These are phyloP conservation scores for Termitomyces heimii DNA, from an alignment of 768 basidiomycete genomes.

Conservation along the genomic window DNA sequence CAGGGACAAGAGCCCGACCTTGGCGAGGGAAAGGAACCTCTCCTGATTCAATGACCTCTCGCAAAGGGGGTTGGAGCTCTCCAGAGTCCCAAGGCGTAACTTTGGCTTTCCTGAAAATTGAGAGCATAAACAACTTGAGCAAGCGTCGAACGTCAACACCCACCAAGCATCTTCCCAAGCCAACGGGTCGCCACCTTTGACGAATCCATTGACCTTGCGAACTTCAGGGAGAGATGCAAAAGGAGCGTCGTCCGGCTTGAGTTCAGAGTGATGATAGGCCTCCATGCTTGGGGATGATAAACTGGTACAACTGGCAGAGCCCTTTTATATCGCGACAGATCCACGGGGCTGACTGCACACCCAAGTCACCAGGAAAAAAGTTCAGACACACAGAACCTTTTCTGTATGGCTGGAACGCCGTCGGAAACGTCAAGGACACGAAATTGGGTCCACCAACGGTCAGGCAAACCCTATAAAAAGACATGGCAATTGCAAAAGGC, in stretches of 20 bases:
- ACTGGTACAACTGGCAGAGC: background rate
- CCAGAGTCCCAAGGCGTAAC: slow-evolving; percentile 26
- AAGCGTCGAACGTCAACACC: background rate
- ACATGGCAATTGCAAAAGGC: background rate
- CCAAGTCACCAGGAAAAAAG: background rate
- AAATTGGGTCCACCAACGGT: background rate
- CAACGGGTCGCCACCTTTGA: slow-evolving; percentile 18
- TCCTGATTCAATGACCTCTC: slow-evolving; percentile 41
- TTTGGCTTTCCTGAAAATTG: slow-evolving; percentile 32
- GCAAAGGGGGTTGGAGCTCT: slow-evolving; percentile 47
- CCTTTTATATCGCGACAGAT: background rate
- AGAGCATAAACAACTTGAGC: background rate
- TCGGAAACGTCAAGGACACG: background rate
- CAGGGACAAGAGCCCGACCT: slow-evolving; percentile 31
- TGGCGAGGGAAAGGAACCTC: slow-evolving; percentile 34
- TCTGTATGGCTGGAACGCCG: background rate
- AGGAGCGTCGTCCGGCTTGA: background rate
- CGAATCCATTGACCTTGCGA: slow-evolving; percentile 12
- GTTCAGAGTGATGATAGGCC: background rate
- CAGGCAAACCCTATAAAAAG: background rate
- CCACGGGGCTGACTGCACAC: background rate
- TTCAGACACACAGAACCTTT: background rate
- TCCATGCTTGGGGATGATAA: background rate
- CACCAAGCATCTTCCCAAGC: slow-evolving; percentile 26
- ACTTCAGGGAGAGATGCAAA: slow-evolving; percentile 4